A percentile compares a stretch with the other conserved stretches of the same genome.
phyloP scores from a whole-genome alignment of 352 stramenopile species.

The Peronospora belbahrii region DNA sequence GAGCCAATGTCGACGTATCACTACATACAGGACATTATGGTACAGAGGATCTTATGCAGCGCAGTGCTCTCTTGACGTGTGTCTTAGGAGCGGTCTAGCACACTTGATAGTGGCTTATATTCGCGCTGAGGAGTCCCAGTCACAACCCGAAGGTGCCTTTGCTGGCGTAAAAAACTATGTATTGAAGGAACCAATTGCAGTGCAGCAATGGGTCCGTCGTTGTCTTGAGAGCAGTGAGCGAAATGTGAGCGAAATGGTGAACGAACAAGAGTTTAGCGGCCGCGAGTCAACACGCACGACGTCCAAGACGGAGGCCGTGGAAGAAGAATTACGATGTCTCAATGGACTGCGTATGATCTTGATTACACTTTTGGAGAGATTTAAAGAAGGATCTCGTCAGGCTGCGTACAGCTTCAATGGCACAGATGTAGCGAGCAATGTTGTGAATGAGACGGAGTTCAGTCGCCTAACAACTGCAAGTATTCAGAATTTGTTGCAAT shows the following conservation, averaged over 20 bases:
- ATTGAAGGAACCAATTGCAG: constrained; percentile 71
- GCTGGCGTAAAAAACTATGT: constrained; percentile 47
- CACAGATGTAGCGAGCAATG: constrained; percentile 27
- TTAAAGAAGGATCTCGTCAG: constrained; percentile 57
- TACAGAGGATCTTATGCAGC: constrained; percentile 42
- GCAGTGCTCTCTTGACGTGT: constrained; percentile 68
- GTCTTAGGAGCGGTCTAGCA: constrained; percentile 56
- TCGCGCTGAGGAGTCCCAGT: constrained; percentile 27
- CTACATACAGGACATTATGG: constrained; percentile 28
- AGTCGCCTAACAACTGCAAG: constrained; percentile 49
- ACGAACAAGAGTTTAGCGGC: constrained; percentile 37
- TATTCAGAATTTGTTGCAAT: constrained; percentile 59
- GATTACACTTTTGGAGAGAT: constrained; percentile 56
- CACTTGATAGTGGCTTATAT: constrained; percentile 72
- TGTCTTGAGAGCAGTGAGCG: constrained; percentile 51
- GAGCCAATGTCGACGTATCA: constrained; percentile 49
- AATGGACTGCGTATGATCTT: constrained; percentile 59
- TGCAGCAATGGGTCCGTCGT: constrained; percentile 67
- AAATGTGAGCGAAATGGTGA: constrained; percentile 42
- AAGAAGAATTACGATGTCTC: constrained; percentile 44
- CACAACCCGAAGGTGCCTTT: constrained; percentile 19
- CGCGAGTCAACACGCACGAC: constrained; percentile 24
- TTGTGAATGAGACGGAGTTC: constrained; percentile 63
- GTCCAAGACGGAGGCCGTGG: constrained; percentile 31
- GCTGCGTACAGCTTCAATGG: constrained; percentile 26